Conservation (phyloP, 1,284 basidiomycete species). For the Chalciporus sp. region DNA sequence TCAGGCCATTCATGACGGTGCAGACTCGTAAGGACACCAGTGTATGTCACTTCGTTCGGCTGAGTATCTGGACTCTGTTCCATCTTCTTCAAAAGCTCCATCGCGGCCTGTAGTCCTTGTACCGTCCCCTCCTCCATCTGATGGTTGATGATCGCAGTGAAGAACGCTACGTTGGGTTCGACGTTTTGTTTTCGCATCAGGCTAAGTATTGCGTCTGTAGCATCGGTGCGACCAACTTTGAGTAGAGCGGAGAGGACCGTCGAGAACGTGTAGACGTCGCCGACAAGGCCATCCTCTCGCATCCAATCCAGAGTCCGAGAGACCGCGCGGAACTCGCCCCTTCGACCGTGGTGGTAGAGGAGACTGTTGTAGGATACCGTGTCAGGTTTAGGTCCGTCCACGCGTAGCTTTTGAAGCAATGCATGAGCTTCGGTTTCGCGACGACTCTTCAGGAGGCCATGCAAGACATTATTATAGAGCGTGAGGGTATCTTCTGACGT, state of each 20-base stretch:
- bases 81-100: constrained; percentile 73
- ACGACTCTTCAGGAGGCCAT: constrained; percentile 55
- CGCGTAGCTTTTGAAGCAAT: constrained; percentile 51
- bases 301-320: constrained; percentile 59
- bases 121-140: constrained; percentile 60
- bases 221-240: constrained; percentile 65
- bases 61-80: constrained; percentile 54
- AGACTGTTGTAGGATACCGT: constrained; percentile 80
- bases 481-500: constrained; percentile 33
- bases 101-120: constrained; percentile 58
- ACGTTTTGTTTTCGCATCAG: constrained; percentile 78
- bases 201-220: constrained; percentile 59
- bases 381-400: constrained; percentile 63
- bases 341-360: constrained; percentile 63
- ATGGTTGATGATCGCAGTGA: constrained; percentile 74
- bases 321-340: constrained; percentile 60
- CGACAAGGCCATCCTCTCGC: constrained; percentile 51
- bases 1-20: constrained; percentile 55
- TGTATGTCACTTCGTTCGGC: constrained; percentile 78
- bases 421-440: constrained; percentile 46
- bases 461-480: constrained; percentile 67
- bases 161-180: constrained; percentile 70
- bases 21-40: constrained; percentile 63
- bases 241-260: constrained; percentile 76
- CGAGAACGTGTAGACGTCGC: constrained; percentile 82